Evolutionary conservation across 257 asterid species (phyloP), one percentile per base, ranked within the genome.

Genomic region (Hygrophila difformis): DNA sequence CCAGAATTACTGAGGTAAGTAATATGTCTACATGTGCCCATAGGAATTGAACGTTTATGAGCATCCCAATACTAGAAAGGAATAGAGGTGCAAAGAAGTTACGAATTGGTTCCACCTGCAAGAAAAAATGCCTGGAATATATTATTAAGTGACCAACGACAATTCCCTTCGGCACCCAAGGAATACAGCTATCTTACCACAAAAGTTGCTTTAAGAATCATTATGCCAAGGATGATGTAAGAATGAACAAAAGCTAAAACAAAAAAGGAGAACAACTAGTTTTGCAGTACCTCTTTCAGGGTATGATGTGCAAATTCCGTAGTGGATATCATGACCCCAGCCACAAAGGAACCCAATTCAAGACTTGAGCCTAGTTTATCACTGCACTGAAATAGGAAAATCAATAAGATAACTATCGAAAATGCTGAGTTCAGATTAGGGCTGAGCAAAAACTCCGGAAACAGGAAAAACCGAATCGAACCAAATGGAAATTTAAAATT

Each of bases 91-190:
- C 89, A 69, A 88, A 88, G 57, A 88, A 77, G 68, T 88, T 88
- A 51, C 97, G 97, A 48, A 88, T 78, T 23, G 97, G 92, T 63
- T 88, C 97, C 65, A 88, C 97, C 97, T 88, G 69, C 81, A 73
- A 62, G 48, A 60, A 39, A 38, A 6, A 18, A 37, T 33, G 50
- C 13, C 50, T 29, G 51, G 49, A 38, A 18, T 17, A 38, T 5
- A 51, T 43, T 33, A 46, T 26, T 23, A 14, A 33, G 37, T 39
- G 49, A 12, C 28, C 41, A 44, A n/a, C n/a, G n/a, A n/a, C 29
- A 46, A 48, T 47, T 11, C 33, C 64, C 44, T n/a, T n/a, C n/a
- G n/a, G n/a, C n/a, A n/a, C n/a, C n/a, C n/a, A n/a, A n/a, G n/a
- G n/a, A n/a, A n/a, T n/a, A n/a, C n/a, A n/a, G n/a, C n/a, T n/a